Percentiles rank a stretch among this genome's conserved stretches.
These are phyloP conservation scores for Gossypium arboreum DNA, from an alignment of 345 rosid genomes.

Conservation along the genomic window DNA sequence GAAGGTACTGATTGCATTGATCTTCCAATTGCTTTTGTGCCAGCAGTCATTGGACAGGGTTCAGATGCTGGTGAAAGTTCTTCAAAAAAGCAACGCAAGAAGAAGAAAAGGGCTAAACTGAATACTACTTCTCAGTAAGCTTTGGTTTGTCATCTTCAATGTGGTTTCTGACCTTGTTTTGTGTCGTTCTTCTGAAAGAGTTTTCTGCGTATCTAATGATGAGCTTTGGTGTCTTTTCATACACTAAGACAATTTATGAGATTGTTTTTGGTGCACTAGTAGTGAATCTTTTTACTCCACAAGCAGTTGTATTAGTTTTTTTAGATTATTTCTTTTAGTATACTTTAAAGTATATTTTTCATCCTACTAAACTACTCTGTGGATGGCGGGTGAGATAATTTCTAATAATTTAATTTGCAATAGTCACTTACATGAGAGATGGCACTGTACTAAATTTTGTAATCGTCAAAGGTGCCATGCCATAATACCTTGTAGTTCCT, in stretches of 20 bases:
- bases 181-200: not conserved
- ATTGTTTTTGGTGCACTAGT: too few relatives aligned
- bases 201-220: not conserved
- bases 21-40: slow-evolving; percentile 29
- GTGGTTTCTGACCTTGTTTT: not conserved
- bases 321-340: too few relatives aligned
- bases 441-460: too few relatives aligned
- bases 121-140: slow-evolving; percentile 17
- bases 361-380: too few relatives aligned
- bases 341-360: too few relatives aligned
- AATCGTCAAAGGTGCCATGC: not conserved
- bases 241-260: too few relatives aligned
- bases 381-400: too few relatives aligned
- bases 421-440: not conserved
- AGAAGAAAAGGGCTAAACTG: slow-evolving; percentile 23
- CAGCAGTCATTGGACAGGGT: not conserved
- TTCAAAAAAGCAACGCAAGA: slow-evolving; percentile 21
- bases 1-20: not conserved
- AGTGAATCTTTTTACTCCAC: too few relatives aligned
- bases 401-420: not conserved
- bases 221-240: not conserved
- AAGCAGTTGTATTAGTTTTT: too few relatives aligned
- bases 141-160: not conserved
- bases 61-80: slow-evolving; percentile 2
- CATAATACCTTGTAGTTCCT: not conserved